Evolutionary conservation across 805 yeast genomes (phyloP), one percentile per base, ranked within the genome.

Genomic region (Ogataea degrootiae): DNA sequence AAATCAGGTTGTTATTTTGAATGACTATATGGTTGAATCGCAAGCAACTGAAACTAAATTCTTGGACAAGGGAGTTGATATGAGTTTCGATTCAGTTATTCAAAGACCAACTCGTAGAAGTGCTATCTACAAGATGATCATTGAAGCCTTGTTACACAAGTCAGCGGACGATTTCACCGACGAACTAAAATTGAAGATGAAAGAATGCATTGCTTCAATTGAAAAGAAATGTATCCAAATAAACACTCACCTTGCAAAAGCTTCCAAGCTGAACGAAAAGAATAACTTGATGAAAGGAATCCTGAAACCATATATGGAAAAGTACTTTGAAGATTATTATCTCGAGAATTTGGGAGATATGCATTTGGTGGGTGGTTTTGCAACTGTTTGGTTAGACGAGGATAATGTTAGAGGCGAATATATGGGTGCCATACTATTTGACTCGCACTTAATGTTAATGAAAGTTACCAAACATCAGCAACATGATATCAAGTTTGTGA

Each of bases 81-180:
- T 79, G 26, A 74, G 85, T 5, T 77, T 82, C 43, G 55, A 61
- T 33, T 79, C 85, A 0, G 66, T 81, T 51, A 61, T 77, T 29
- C 82, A 79, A 54, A 73, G 71, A 60, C 85, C 87, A 3, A 67
- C 78, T 11, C 61, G 74, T 37, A 61, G 85, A 51, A 65, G 76
- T 8, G 61, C 74, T 3, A 77, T 78, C 52, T 80, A 80, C 56
- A 69, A 72, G 45, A 62, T 80, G 34, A 69, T 80, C n/a, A 52
- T 77, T n/a, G 76, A 75, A 31, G 64, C 75, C 1, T 52, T 75
- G 37, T 44, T 59, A 8, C 67, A 70, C 35, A 56, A 64, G 39
- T 58, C 68, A 1, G 50, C 57, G 1, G 53, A 50, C 16, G 65
- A 60, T 46, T 49, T 48, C 5, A 48, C 45, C 31, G 19, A 37